Evolutionary conservation across 140 eudicot species (phyloP).

Genomic region (Flaveria floridana): DNA sequence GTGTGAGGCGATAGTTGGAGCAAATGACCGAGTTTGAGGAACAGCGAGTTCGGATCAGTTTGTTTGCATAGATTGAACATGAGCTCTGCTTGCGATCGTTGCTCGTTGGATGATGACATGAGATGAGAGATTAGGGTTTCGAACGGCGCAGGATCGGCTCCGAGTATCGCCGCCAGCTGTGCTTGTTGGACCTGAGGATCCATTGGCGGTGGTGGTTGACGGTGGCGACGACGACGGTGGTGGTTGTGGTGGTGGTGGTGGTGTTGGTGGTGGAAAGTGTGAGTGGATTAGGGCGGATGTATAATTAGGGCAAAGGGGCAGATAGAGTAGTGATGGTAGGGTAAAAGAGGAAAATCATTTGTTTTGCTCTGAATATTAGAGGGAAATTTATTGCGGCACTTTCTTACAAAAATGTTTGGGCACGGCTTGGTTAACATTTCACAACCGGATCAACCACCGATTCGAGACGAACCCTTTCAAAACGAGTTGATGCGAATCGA

Average conservation of each 20-base stretch:
- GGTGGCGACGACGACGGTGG: constrained; percentile 12
- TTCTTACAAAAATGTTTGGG: neutral
- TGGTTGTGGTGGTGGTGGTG: constrained; percentile 2
- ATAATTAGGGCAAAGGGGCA: constrained; percentile 35
- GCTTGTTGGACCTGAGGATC: constrained; percentile 74
- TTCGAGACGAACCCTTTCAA: too few relatives aligned
- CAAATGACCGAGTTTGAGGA: constrained; percentile 63
- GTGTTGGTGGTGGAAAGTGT: neutral
- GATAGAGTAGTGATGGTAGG: constrained; percentile 27
- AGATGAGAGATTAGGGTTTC: constrained; percentile 80
- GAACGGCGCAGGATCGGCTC: constrained; percentile 83
- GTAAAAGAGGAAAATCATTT: neutral
- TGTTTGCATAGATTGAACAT: constrained; percentile 75
- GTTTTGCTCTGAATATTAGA: constrained; percentile 24
- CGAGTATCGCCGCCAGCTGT: constrained; percentile 74
- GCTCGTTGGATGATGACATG: constrained; percentile 88
- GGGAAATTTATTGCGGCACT: constrained; percentile 31
- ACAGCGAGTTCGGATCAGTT: constrained; percentile 67
- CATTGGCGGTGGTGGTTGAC: constrained; percentile 37
- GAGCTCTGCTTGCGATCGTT: constrained; percentile 80
- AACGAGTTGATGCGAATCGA: too few relatives aligned
- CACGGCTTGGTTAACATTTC: too few relatives aligned
- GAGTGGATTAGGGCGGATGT: constrained; percentile 25
- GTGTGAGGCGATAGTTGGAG: constrained; percentile 56
- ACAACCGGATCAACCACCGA: too few relatives aligned